Evolutionary conservation across 257 asterid genomes (phyloP).

Genomic region (Solanum clarkiae): DNA sequence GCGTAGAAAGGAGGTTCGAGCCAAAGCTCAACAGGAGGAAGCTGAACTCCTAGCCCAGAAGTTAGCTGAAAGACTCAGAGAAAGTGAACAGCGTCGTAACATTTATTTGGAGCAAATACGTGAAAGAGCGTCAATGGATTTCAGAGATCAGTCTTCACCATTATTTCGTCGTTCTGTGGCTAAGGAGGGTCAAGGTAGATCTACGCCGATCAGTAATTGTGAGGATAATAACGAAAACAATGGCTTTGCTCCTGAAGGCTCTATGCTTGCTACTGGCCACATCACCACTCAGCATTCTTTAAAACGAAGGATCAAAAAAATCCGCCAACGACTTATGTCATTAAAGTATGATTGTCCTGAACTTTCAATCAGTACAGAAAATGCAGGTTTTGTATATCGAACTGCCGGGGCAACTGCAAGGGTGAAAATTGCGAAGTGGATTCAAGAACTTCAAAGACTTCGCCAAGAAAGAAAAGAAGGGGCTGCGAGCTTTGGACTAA

Average conservation of each 20-base stretch:
- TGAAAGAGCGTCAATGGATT: slow-evolving; percentile 97
- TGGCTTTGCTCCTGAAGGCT: slow-evolving; percentile 25
- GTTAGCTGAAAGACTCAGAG: slow-evolving; percentile 86
- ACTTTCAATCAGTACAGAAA: slow-evolving; percentile 62
- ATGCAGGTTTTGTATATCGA: slow-evolving; percentile 75
- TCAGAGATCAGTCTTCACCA: slow-evolving; percentile 98
- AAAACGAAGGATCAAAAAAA: slow-evolving; percentile 72
- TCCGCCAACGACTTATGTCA: slow-evolving; percentile 91
- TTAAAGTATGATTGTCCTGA: slow-evolving; percentile 87
- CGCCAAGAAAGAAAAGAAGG: slow-evolving; percentile 99
- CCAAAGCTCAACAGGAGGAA: slow-evolving; percentile 92
- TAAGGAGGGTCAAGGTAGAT: slow-evolving; percentile 68
- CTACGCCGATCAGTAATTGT: slow-evolving; percentile 28
- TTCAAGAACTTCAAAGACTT: slow-evolving; percentile 92
- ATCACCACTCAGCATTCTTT: slow-evolving; percentile 54
- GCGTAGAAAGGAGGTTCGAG: slow-evolving; percentile 88
- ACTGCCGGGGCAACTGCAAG: slow-evolving; percentile 84
- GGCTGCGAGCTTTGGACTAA: slow-evolving; percentile 75
- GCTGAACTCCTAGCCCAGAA: slow-evolving; percentile 97
- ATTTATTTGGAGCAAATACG: slow-evolving; percentile 94
- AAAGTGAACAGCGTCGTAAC: slow-evolving; percentile 91
- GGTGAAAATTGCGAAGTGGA: slow-evolving; percentile 76
- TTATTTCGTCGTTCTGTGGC: slow-evolving; percentile 60
- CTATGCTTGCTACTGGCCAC: slow-evolving; percentile 27
- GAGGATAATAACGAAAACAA: slow-evolving; percentile 53